Evolutionary conservation across 805 yeast genomes (phyloP).

Genomic region (Wickerhamomyces pijperi): DNA sequence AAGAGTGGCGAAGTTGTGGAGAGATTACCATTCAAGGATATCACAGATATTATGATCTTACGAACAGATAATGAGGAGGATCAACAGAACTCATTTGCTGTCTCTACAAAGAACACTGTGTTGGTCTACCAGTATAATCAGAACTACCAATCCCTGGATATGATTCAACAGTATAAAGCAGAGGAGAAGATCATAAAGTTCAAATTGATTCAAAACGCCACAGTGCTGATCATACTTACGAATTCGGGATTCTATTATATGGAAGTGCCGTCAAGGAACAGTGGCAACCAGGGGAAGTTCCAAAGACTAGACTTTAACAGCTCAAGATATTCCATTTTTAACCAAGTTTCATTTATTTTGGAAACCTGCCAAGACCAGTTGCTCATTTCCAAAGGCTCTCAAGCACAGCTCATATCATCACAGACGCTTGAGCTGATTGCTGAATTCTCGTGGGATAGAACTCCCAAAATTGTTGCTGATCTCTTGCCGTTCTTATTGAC

Average conservation of each 20-base stretch:
- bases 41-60: conserved; percentile 4
- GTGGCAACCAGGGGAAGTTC: neutral
- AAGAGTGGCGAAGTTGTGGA: conserved; percentile 3
- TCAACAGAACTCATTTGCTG: conserved; percentile 1
- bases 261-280: too few relatives aligned
- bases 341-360: neutral
- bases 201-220: conserved; percentile 4
- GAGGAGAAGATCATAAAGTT: conserved; percentile 18
- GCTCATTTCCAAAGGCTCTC: conserved; percentile 4
- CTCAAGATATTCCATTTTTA: conserved; percentile 2
- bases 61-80: too few relatives aligned
- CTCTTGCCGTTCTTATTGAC: neutral
- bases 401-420: neutral
- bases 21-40: conserved; percentile 11
- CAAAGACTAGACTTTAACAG: neutral
- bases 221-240: conserved; percentile 11
- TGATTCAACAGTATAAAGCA: conserved; percentile 15
- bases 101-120: conserved; percentile 10
- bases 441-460: neutral
- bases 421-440: neutral
- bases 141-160: conserved; percentile 15
- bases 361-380: neutral
- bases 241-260: conserved; percentile 10
- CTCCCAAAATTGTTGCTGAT: neutral
- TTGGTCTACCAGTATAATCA: conserved; percentile 4